These are phyloP conservation scores for Nakazawaea anatomiae DNA, from an alignment of 805 yeast genomes.

Conservation along the genomic window DNA sequence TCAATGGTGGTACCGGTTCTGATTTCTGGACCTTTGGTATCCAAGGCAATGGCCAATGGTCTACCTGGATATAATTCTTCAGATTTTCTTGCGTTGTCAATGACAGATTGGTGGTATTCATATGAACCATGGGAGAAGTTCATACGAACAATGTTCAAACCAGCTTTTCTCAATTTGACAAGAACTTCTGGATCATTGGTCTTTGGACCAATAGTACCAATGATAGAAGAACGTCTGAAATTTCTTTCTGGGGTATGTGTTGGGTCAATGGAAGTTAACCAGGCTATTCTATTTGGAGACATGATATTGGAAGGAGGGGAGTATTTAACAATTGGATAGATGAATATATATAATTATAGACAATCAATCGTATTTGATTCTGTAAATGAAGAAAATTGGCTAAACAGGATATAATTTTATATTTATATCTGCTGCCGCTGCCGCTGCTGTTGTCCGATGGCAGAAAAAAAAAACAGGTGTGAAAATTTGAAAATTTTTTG, in stretches of 20 bases:
- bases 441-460: background rate
- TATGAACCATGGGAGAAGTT: slow-evolving; percentile 98
- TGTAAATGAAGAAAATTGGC: too few relatives aligned
- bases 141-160: slow-evolving; percentile 97
- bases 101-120: slow-evolving; percentile 95
- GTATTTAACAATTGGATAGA: too few relatives aligned
- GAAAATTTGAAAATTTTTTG: background rate
- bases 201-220: slow-evolving; percentile 98
- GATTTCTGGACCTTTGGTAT: slow-evolving; percentile 99
- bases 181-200: slow-evolving; percentile 85
- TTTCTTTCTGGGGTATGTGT: slow-evolving; percentile 68
- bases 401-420: background rate
- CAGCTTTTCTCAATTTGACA: slow-evolving; percentile 89
- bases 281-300: slow-evolving; percentile 44
- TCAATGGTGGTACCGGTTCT: slow-evolving; percentile 93
- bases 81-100: slow-evolving; percentile 94
- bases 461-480: background rate
- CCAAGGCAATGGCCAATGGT: slow-evolving; percentile 97
- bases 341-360: too few relatives aligned
- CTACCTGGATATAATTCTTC: slow-evolving; percentile 89
- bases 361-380: too few relatives aligned
- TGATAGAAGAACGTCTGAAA: slow-evolving; percentile 91
- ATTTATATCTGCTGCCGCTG: background rate
- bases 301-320: background rate
- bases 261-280: slow-evolving; percentile 79